Conservation (phyloP, 495 filamentous ascomycete species). For the Xylaria sp. region DNA sequence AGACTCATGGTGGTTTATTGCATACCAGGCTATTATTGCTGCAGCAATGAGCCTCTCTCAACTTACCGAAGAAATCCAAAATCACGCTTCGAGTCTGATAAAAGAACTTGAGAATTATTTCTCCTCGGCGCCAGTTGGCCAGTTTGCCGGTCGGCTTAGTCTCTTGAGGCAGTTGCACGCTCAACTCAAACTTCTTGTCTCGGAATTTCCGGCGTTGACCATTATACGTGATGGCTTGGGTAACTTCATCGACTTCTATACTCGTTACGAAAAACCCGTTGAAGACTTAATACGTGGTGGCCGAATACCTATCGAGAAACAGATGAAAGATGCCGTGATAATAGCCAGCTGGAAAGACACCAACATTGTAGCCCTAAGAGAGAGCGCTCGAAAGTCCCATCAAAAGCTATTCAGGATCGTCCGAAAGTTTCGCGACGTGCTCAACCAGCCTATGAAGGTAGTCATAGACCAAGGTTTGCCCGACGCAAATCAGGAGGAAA, state of each 20-base stretch:
- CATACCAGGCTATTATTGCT: slow-evolving; percentile 85
- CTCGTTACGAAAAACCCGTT: slow-evolving; percentile 69
- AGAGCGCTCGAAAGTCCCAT: slow-evolving; percentile 89
- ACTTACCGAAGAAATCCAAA: slow-evolving; percentile 60
- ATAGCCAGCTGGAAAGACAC: slow-evolving; percentile 96
- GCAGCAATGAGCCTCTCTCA: slow-evolving; percentile 69
- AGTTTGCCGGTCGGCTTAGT: slow-evolving; percentile 74
- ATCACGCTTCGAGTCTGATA: slow-evolving; percentile 71
- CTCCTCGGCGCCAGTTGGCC: slow-evolving; percentile 73
- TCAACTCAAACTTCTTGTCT: slow-evolving; percentile 63
- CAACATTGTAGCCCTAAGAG: slow-evolving; percentile 84
- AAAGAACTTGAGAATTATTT: slow-evolving; percentile 78
- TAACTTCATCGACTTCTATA: slow-evolving; percentile 79
- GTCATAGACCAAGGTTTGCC: slow-evolving; percentile 72
- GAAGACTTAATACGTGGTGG: slow-evolving; percentile 67
- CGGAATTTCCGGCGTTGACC: slow-evolving; percentile 61
- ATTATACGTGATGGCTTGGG: slow-evolving; percentile 65
- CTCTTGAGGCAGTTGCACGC: slow-evolving; percentile 75
- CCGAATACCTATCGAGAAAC: slow-evolving; percentile 74
- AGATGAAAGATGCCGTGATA: slow-evolving; percentile 85
- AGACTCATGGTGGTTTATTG: slow-evolving; percentile 94
- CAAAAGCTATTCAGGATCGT: slow-evolving; percentile 90
- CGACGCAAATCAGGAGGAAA: slow-evolving; percentile 46
- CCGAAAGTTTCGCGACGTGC: slow-evolving; percentile 78
- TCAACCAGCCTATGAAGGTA: slow-evolving; percentile 72